Evolutionary conservation across 306 rosid species (phyloP).

Genomic region (Fagus crenata): DNA sequence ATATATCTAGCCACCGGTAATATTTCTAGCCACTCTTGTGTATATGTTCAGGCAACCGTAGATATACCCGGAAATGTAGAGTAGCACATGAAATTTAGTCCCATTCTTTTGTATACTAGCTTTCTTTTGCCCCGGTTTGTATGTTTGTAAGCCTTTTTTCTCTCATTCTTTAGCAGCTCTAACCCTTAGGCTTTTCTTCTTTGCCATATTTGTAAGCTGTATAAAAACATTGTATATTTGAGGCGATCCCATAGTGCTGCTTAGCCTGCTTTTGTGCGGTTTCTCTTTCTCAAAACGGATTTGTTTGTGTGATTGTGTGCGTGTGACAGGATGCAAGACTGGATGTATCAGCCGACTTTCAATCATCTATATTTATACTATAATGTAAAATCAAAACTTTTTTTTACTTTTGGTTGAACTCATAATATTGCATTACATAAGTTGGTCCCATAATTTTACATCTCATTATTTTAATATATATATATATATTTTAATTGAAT

Average conservation of each 20-base stretch:
- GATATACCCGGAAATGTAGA: slow-evolving; percentile 44
- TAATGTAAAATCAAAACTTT: too few relatives aligned
- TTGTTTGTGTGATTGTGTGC: not conserved
- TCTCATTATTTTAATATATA: too few relatives aligned
- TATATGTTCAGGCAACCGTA: slow-evolving; percentile 44
- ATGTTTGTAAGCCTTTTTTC: slow-evolving; percentile 28
- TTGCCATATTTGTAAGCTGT: slow-evolving; percentile 29
- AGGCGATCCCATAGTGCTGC: slow-evolving; percentile 37
- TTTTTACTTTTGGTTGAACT: too few relatives aligned
- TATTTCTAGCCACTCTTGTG: slow-evolving; percentile 48
- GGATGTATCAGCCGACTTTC: too few relatives aligned
- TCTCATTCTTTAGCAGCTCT: slow-evolving; percentile 53
- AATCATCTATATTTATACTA: too few relatives aligned
- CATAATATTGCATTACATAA: too few relatives aligned
- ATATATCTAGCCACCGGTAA: slow-evolving; percentile 13
- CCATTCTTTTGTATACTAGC: slow-evolving; percentile 66
- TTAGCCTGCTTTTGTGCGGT: slow-evolving; percentile 17
- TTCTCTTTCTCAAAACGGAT: slow-evolving; percentile 6
- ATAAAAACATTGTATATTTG: slow-evolving; percentile 47
- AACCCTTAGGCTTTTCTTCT: slow-evolving; percentile 34
- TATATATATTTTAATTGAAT: too few relatives aligned
- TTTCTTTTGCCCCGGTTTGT: slow-evolving; percentile 29
- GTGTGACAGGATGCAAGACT: too few relatives aligned
- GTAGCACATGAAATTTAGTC: slow-evolving; percentile 41
- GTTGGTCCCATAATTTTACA: too few relatives aligned